Evolutionary conservation across 345 rosid genomes (phyloP), one percentile per base, ranked within the genome.

Genomic region (Salix koriyanagi): DNA sequence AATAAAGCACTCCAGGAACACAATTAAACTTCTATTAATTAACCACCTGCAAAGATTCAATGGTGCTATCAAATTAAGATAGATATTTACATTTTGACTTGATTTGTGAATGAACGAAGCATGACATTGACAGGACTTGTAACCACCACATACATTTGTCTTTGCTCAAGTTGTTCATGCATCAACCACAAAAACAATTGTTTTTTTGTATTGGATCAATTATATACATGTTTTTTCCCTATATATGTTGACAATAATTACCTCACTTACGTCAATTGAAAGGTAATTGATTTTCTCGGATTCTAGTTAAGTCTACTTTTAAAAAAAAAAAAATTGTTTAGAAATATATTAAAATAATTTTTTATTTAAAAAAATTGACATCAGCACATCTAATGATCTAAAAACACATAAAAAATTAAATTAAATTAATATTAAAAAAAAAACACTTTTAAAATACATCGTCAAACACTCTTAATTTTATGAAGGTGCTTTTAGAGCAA

Each of bases 101-200:
- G 34, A 44, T 44, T 37, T 23, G 72, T 13, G 58, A 69, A 7
- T 42, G 34, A 32, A 56, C 18, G n/a, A 12, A 13, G 42, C 42
- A 10, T 61, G 60, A 42, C 7, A 46, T 41, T 62, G 76, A 73
- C 69, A 73, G 15, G 76, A 73, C 76, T 73, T 1, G 5, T 28
- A 73, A 44, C 76, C 26, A 64, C 76, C 69, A 67, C 36, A 54
- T 56, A 13, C 30, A 6, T 10, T 16, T 4, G 16, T 34, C 39
- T 23, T 37, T 23, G 7, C 65, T 72, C 23, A 16, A 34, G 5
- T 18, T 16, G 23, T 60, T 26, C 56, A 61, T 39, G 26, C 23
- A 8, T n/a, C 30, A 58, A 13, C 46, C 46, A 2, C 58, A n/a
- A 23, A 10, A n/a, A 58, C 23, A 58, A 2, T n/a, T n/a, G 25